Base-by-base conservation (phyloP, 2,329 filamentous ascomycete species). In the Aureobasidium namibiae region DNA sequence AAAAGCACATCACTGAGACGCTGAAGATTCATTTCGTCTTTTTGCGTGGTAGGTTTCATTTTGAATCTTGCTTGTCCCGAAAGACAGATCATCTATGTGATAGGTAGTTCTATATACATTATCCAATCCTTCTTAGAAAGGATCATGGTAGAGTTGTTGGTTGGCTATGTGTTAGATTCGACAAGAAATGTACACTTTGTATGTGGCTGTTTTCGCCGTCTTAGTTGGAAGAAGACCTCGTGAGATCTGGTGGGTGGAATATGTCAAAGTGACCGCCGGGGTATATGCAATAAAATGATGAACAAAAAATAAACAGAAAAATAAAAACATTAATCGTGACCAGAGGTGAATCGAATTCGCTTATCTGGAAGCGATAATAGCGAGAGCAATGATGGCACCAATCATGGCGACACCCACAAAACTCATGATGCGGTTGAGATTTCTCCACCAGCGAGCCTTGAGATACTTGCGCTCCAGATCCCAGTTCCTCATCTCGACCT, bases 371-470 rank as follows among this genome's bases (percentile, higher is more conserved):
- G 68, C 68, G 29, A 73, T 61, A 23, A 72, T 66, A 53, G 68
- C 70, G 29, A 72, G 65, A 13, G 68, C 68, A 54, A 72, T 67
- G 26, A 72, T 67, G 48, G 69, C 71, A 23, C 57, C 71, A 56
- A 73, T 67, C 16, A 73, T 64, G 13, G 63, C 62, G 29, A 73
- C 53, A 3, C 71, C 71, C 54, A 73, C 64, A 16, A 73, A 61
- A 61, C 68, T 69, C 71, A 73, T 73, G 24, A 73, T 63, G 24
- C 71, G 66, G 62, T 73, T 73, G 56, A 73, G 61, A 46, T 64
- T 66, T 54, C 70, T 63, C 71, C 71, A 73, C 71, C 71, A 73
- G 42, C 63, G 65, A 4, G 69, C 70, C 61, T 73, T 72, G 29
- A 67, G 41, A 52, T 64, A 72, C 16, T 54, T 53, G 52, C 64